Evolutionary conservation across 2,329 filamentous ascomycete genomes (phyloP), one percentile per base, ranked within the genome.

Genomic region (Cladorrhinum sp.): DNA sequence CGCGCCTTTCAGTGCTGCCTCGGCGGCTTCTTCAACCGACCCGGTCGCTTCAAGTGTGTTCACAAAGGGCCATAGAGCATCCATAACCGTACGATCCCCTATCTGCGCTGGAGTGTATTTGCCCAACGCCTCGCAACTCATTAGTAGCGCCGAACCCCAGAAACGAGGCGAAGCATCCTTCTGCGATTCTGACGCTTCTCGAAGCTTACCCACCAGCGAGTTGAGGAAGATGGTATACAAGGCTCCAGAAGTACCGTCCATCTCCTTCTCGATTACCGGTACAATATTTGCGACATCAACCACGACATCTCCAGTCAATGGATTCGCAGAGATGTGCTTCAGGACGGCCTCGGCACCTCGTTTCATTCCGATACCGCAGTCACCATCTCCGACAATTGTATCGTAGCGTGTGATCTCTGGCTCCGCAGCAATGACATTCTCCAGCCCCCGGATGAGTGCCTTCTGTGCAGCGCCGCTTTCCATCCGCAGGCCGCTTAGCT

Each of bases 71-170:
- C 90, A 85, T 54, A 99, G 79, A 1, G 93, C 92, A 75, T 99
- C 95, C 32, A 98, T 84, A 36, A 98, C 78, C 0, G 95, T 99
- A 55, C 95, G 84, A 73, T 99, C 95, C 25, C 95, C 95, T 0
- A 89, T 89, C 57, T 88, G 86, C 0, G 95, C 95, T 0, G 93
- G 93, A 1, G 95, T 99, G 75, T 98, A 98, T 70, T 82, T 89
- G 36, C 81, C 84, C 60, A 99, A 78, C 1, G 88, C 86, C 20
- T 86, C 79, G 64, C 89, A 85, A 57, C 91, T 90, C 67, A 86
- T 81, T 64, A 86, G 79, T 13, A 97, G 79, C 0, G 92, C 93
- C 29, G 81, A 78, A 2, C 87, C 76, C 87, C 83, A 81, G 67
- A 77, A 64, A 49, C 77, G 67, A 4, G 77, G 68, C 2, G 75